These are phyloP conservation scores for Colletotrichum siamense DNA, from an alignment of 2,329 filamentous ascomycete species.

Conservation along the genomic window DNA sequence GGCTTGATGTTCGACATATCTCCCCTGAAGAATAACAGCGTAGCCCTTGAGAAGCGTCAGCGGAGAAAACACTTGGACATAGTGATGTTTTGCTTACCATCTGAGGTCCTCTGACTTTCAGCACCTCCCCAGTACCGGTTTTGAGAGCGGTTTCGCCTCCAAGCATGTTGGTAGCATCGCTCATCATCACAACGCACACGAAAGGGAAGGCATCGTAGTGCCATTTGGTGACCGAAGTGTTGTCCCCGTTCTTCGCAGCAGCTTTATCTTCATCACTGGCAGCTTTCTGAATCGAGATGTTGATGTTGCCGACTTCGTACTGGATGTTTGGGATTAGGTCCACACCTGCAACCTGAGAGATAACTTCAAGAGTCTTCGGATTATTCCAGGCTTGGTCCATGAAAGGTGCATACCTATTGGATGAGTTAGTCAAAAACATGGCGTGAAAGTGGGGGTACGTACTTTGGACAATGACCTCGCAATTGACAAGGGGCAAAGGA, in stretches of 20 bases:
- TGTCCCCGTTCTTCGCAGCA: conserved; percentile 26
- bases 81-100: conserved; percentile 50
- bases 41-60: conserved; percentile 35
- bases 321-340: conserved; percentile 60
- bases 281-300: conserved; percentile 57
- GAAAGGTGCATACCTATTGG: background rate
- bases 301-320: conserved; percentile 61
- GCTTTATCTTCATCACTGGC: conserved; percentile 51
- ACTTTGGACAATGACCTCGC: background rate
- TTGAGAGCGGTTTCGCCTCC: conserved; percentile 70
- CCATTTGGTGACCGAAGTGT: conserved; percentile 61
- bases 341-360: conserved; percentile 60
- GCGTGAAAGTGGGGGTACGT: background rate
- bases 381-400: conserved; percentile 53
- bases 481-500: conserved; percentile 20
- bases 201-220: conserved; percentile 71
- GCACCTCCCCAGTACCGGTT: conserved; percentile 53
- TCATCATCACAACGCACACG: conserved; percentile 73
- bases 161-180: conserved; percentile 66
- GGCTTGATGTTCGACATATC: conserved; percentile 51
- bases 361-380: conserved; percentile 46
- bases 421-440: background rate
- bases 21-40: conserved; percentile 49
- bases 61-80: background rate
- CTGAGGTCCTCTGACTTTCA: conserved; percentile 64